These are phyloP conservation scores for Sporothrix brunneoviolacea DNA, from an alignment of 2,329 filamentous ascomycete genomes.

Conservation along the genomic window DNA sequence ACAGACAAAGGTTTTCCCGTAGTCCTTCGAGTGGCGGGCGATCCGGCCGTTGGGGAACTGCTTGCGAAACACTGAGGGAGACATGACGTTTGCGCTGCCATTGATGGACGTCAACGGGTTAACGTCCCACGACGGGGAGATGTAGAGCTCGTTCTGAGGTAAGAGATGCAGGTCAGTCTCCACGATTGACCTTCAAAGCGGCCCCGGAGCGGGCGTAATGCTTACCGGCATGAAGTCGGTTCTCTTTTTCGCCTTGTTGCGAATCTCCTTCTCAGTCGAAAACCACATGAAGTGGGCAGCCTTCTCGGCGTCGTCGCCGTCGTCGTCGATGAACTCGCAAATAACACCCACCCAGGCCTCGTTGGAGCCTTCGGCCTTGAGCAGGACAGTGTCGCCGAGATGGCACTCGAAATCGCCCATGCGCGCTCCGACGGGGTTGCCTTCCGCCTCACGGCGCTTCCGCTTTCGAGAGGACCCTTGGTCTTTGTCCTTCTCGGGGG, in stretches of 20 bases:
- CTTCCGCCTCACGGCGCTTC: conserved; percentile 28
- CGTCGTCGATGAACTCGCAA: conserved; percentile 69
- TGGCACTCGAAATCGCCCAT: conserved; percentile 76
- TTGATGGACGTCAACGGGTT: conserved; percentile 87
- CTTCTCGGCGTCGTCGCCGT: conserved; percentile 63
- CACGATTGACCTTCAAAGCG: too few relatives aligned
- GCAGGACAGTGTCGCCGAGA: conserved; percentile 74
- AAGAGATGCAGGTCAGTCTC: neutral
- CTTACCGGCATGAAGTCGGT: conserved; percentile 64
- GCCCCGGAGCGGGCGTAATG: too few relatives aligned
- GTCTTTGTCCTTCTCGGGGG: conserved; percentile 7
- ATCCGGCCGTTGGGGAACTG: conserved; percentile 70
- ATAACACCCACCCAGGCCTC: conserved; percentile 92
- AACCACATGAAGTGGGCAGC: conserved; percentile 94
- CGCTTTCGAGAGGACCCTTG: conserved; percentile 25
- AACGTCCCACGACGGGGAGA: conserved; percentile 78
- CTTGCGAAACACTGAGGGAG: conserved; percentile 58
- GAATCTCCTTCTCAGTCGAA: conserved; percentile 81
- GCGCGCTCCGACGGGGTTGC: conserved; percentile 68
- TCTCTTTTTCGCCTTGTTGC: conserved; percentile 74
- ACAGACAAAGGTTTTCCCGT: conserved; percentile 84
- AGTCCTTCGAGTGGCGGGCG: conserved; percentile 64
- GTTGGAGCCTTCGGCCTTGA: conserved; percentile 80
- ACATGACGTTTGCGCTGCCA: conserved; percentile 77
- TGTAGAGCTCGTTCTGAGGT: conserved; percentile 76